Percentiles rank a stretch among this genome's conserved stretches.
Conservation (phyloP, 192 early-diverging fungal genomes). For the Backusella psychrophila region DNA sequence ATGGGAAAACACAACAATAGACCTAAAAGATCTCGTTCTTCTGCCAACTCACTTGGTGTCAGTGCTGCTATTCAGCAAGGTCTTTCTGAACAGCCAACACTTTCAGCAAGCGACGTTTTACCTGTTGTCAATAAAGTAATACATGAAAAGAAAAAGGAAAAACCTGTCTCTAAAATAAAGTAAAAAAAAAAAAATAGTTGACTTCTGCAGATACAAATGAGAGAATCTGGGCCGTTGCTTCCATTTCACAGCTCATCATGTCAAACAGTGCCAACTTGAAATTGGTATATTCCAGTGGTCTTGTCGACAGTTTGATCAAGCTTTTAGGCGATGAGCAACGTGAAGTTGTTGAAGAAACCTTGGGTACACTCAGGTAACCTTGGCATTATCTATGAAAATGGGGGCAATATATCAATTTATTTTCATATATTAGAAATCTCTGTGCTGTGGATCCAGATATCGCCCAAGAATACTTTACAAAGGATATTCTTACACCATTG, state of each 20-base stretch:
- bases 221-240: constrained; percentile 85
- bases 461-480: constrained; percentile 54
- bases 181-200: constrained; percentile 51
- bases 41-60: constrained; percentile 8
- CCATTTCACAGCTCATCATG: constrained; percentile 78
- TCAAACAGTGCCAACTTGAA: constrained; percentile 61
- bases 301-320: constrained; percentile 66
- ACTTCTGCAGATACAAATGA: constrained; percentile 66
- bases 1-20: constrained; percentile 25
- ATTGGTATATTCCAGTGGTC: constrained; percentile 70
- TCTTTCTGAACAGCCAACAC: background rate
- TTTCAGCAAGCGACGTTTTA: constrained; percentile 17
- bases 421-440: constrained; percentile 46
- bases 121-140: constrained; percentile 27
- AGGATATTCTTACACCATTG: constrained; percentile 55
- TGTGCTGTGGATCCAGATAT: constrained; percentile 51
- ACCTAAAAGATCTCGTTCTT: background rate
- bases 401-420: background rate
- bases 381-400: background rate
- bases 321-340: constrained; percentile 68
- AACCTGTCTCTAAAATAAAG: background rate
- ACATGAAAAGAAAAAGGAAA: background rate
- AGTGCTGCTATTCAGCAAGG: constrained; percentile 5
- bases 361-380: constrained; percentile 65
- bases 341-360: constrained; percentile 70